Percentiles rank a stretch among this genome's conserved stretches.
Evolutionary conservation across 1,139 yeast genomes (phyloP).

Genomic region (Nakaseomyces sp.): DNA sequence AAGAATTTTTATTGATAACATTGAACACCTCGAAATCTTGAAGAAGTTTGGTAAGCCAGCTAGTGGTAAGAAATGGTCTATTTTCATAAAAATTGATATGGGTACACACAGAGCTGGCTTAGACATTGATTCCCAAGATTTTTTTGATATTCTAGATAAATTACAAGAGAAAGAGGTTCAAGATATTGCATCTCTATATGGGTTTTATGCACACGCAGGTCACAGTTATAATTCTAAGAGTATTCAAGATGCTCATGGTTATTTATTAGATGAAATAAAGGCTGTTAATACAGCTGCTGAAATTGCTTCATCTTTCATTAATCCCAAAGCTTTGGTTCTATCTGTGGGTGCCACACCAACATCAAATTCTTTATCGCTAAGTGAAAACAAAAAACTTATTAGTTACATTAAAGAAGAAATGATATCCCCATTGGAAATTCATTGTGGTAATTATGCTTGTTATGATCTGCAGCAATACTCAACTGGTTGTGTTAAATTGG

Average conservation of each 20-base stretch:
- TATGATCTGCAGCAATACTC: slow-evolving; percentile 70
- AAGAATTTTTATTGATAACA: slow-evolving; percentile 54
- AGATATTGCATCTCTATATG: slow-evolving; percentile 41
- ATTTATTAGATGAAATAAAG: slow-evolving; percentile 45
- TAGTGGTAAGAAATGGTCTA: slow-evolving; percentile 40
- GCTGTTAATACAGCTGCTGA: slow-evolving; percentile 45
- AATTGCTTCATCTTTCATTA: slow-evolving; percentile 14
- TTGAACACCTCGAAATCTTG: slow-evolving; percentile 46
- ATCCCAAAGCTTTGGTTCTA: slow-evolving; percentile 24
- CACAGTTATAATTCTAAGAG: slow-evolving; percentile 52
- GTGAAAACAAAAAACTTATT: slow-evolving; percentile 12
- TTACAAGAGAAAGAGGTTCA: slow-evolving; percentile 27
- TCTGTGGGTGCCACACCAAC: slow-evolving; percentile 82
- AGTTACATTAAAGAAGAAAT: slow-evolving; percentile 39
- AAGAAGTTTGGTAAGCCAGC: slow-evolving; percentile 31
- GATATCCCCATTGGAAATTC: slow-evolving; percentile 52
- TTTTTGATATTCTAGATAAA: slow-evolving; percentile 31
- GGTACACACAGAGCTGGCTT: slow-evolving; percentile 64
- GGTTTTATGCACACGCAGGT: slow-evolving; percentile 76
- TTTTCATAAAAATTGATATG: slow-evolving; percentile 50
- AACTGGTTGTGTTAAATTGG: slow-evolving; percentile 46
- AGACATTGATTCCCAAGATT: slow-evolving; percentile 29
- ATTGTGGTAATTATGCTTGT: slow-evolving; percentile 71
- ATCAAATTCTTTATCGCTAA: slow-evolving; percentile 49
- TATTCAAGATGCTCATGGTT: slow-evolving; percentile 41